Evolutionary conservation across 2,329 filamentous ascomycete species (phyloP).

Genomic region (Paecilomyces sp.): DNA sequence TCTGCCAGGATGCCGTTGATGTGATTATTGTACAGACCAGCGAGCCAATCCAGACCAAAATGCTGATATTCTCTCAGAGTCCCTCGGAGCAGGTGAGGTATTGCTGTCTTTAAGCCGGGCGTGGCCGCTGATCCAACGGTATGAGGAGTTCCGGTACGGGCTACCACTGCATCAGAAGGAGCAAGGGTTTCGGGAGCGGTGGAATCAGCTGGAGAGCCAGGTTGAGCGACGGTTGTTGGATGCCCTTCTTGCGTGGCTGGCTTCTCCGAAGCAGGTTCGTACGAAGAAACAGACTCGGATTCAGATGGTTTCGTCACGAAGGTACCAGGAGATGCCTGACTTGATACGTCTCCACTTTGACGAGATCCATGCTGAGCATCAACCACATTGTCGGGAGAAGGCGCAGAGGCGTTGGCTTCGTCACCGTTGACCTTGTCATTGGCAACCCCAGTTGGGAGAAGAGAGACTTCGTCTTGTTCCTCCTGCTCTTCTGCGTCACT

Average conservation of each 20-base stretch:
- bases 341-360: constrained; percentile 27
- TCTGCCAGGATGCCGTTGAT: constrained; percentile 96
- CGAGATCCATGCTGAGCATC: constrained; percentile 16
- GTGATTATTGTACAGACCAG: constrained; percentile 80
- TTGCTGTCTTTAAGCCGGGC: constrained; percentile 54
- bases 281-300: constrained; percentile 37
- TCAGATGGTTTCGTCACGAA: constrained; percentile 38
- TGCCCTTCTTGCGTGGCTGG: constrained; percentile 2
- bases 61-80: constrained; percentile 94
- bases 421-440: constrained; percentile 24
- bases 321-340: constrained; percentile 36
- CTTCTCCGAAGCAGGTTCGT: constrained; percentile 28
- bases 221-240: constrained; percentile 4
- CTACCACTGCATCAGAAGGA: neutral
- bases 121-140: constrained; percentile 28
- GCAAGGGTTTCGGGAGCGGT: neutral
- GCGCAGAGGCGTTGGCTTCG: constrained; percentile 3
- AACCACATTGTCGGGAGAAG: constrained; percentile 7
- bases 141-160: neutral
- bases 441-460: constrained; percentile 23
- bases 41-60: constrained; percentile 94
- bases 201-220: constrained; percentile 12
- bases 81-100: constrained; percentile 78
- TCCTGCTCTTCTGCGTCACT: constrained; percentile 18
- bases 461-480: constrained; percentile 28